A percentile compares a stretch with the other conserved stretches of the same genome.
Conservation (phyloP, 495 filamentous ascomycete species). For the Barbatosphaeria neglecta region DNA sequence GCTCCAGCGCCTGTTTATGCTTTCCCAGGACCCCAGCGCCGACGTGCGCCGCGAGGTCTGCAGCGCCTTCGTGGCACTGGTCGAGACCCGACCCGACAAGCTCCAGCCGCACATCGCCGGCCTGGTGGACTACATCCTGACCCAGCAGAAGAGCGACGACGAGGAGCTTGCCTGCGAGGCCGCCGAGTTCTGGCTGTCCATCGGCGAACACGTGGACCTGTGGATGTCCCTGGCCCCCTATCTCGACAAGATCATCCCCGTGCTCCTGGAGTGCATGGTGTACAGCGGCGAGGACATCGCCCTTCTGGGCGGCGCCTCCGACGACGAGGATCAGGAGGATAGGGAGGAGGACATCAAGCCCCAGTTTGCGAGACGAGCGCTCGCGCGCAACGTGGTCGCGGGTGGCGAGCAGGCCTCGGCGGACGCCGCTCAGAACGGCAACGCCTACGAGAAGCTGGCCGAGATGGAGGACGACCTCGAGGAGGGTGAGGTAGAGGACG, state of each 20-base stretch:
- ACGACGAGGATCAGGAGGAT: slow-evolving; percentile 90
- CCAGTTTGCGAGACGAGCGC: slow-evolving; percentile 66
- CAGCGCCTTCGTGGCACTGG: slow-evolving; percentile 81
- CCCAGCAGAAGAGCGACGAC: slow-evolving; percentile 81
- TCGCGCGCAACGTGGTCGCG: slow-evolving; percentile 36
- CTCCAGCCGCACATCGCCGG: slow-evolving; percentile 80
- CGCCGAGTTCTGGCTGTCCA: slow-evolving; percentile 93
- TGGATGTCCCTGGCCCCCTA: slow-evolving; percentile 62
- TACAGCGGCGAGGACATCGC: slow-evolving; percentile 91
- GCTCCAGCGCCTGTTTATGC: slow-evolving; percentile 66
- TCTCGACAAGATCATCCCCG: slow-evolving; percentile 76
- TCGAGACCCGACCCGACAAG: slow-evolving; percentile 83
- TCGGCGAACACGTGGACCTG: slow-evolving; percentile 75
- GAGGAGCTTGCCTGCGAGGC: slow-evolving; percentile 88
- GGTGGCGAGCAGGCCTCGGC: slow-evolving; percentile 42
- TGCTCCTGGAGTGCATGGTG: slow-evolving; percentile 89
- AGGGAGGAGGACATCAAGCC: slow-evolving; percentile 85
- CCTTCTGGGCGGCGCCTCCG: slow-evolving; percentile 65
- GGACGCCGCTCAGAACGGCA: slow-evolving; percentile 37
- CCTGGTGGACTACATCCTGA: slow-evolving; percentile 84
- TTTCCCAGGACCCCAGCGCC: slow-evolving; percentile 60
- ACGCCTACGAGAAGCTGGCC: slow-evolving; percentile 36
- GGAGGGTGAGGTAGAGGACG: slow-evolving; percentile 77
- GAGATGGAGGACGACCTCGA: slow-evolving; percentile 63
- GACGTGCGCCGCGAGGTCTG: slow-evolving; percentile 87